phyloP scores from a whole-genome alignment of 192 early-diverging fungal species.

The Mortierella hygrophila region DNA sequence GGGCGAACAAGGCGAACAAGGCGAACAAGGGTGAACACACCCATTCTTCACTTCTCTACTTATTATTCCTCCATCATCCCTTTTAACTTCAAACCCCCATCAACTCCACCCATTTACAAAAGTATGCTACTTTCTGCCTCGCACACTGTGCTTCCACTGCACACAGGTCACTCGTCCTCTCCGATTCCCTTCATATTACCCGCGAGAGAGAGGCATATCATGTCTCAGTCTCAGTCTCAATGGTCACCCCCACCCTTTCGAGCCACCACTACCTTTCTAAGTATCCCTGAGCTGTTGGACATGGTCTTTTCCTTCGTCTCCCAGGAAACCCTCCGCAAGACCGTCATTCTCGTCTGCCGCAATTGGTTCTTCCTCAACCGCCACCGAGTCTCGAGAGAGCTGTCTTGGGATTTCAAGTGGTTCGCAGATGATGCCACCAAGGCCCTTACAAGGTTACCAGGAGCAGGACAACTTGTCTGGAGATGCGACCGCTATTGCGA shows the following conservation, averaged over 20 bases:
- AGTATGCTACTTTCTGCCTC: too few relatives aligned
- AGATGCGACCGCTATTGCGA: background rate
- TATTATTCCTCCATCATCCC: background rate
- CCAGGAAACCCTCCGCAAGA: background rate
- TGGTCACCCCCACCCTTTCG: background rate
- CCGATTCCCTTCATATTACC: too few relatives aligned
- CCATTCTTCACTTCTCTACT: background rate
- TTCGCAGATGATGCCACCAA: background rate
- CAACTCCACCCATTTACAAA: background rate
- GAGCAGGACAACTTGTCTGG: background rate
- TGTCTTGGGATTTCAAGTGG: background rate
- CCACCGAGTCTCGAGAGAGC: background rate
- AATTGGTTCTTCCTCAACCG: background rate
- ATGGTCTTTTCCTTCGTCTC: background rate
- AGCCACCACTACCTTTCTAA: background rate
- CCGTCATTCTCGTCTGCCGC: background rate
- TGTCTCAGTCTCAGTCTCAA: slow-evolving; percentile 1
- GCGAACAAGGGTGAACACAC: background rate
- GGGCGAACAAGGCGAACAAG: too few relatives aligned
- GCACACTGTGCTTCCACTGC: too few relatives aligned
- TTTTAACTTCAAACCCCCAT: background rate
- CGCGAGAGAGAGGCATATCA: background rate
- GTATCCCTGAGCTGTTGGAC: background rate
- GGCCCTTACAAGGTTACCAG: background rate
- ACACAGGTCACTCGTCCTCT: too few relatives aligned